Evolutionary conservation across 2,329 filamentous ascomycete genomes (phyloP), one percentile per base, ranked within the genome.

Genomic region (Arthrinium phaeospermum): DNA sequence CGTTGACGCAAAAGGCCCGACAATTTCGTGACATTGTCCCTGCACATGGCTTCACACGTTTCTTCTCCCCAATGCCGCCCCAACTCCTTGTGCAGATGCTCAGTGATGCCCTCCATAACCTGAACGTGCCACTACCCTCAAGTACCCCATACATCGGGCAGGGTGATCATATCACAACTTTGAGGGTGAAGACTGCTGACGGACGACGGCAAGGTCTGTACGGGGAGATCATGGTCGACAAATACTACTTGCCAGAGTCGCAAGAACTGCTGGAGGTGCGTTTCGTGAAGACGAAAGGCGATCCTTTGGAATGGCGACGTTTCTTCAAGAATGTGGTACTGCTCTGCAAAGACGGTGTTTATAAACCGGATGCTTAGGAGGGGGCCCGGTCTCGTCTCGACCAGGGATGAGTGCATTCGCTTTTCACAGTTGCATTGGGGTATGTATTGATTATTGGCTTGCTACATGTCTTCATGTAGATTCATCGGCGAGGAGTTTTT

Each of bases 311-410:
- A 85, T 99, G 97, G 96, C 90, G 96, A 73, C 87, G 96, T 46
- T 94, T 99, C 81, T 99, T 99, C 87, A 99, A 99, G 84, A 95
- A 94, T 82, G 90, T 98, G n/a, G 94, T 94, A 44, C 87, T 97
- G 75, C 86, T 96, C 73, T 97, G 95, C 83, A 94, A 94, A 79
- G 94, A 98, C 80, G 94, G 91, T 12, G 92, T 98, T 64, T 93
- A 91, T 80, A 88, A 87, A 75, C 89, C 89, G 67, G 85, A 88
- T 72, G 73, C 47, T 53, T 70, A 70, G 68, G 45, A 51, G 47
- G 34, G 49, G 8, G 14, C 68, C 57, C 57, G 57, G 34, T 64
- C 57, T 41, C 57, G 34, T 64, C 19, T 64, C 34, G 57, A 64
- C 12, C 34, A 64, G 34, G 57, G 57, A 24, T 64, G 19, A 64